Percentiles rank a stretch among this genome's conserved stretches.
These are phyloP conservation scores for Tubosaeta sp. DNA, from an alignment of 768 basidiomycete genomes.

Conservation along the genomic window DNA sequence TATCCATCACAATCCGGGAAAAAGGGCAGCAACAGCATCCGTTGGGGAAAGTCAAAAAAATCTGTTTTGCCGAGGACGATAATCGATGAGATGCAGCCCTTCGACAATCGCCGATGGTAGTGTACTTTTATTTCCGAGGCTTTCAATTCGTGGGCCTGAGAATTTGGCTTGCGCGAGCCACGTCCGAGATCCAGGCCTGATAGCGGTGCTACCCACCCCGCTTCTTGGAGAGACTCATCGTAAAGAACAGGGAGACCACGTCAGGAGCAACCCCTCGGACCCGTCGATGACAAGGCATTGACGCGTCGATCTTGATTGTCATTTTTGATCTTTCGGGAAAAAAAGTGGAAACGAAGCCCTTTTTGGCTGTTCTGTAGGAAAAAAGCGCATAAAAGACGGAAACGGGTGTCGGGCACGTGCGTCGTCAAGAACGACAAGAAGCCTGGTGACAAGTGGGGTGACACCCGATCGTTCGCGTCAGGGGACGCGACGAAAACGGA, in stretches of 20 bases:
- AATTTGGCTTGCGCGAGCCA: not conserved
- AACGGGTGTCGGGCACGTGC: not conserved
- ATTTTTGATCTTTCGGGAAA: not conserved
- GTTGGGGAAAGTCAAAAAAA: not conserved
- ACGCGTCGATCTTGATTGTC: not conserved
- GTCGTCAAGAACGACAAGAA: constrained; percentile 1
- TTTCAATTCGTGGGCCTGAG: not conserved
- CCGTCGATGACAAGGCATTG: not conserved
- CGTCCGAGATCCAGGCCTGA: not conserved
- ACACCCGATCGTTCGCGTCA: constrained; percentile 3
- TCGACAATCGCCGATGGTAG: not conserved
- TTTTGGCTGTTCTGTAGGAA: not conserved
- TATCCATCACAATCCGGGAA: not conserved
- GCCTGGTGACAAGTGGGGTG: constrained; percentile 1
- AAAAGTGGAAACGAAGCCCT: not conserved
- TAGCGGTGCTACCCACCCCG: not conserved
- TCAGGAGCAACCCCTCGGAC: not conserved
- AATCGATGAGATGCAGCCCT: not conserved
- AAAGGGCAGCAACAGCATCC: not conserved
- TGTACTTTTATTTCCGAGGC: not conserved
- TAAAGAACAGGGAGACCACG: not conserved
- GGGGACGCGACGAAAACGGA: constrained; percentile 4
- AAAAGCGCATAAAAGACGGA: not conserved
- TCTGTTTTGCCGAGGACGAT: not conserved
- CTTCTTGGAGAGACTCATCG: not conserved